A percentile compares a stretch with the other conserved stretches of the same genome.
phyloP scores from a whole-genome alignment of 73 alveolate species.

The Paraurostyla sp. region DNA sequence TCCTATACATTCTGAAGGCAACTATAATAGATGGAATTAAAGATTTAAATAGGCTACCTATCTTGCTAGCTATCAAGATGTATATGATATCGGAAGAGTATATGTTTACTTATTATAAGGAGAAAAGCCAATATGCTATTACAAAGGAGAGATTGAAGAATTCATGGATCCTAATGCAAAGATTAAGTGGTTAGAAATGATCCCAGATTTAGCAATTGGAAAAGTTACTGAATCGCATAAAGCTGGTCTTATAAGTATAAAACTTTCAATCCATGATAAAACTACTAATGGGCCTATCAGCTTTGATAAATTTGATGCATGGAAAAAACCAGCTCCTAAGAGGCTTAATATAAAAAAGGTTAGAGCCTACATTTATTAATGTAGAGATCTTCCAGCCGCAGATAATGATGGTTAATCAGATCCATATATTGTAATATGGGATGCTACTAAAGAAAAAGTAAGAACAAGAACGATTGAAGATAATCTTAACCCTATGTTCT shows the following conservation, averaged over 20 bases:
- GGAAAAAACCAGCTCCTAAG: conserved; percentile 54
- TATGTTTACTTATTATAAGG: conserved; percentile 49
- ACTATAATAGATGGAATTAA: conserved; percentile 42
- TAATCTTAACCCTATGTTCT: conserved; percentile 82
- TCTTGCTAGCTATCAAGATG: conserved; percentile 35
- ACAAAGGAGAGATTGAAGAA: conserved; percentile 39
- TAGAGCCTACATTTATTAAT: conserved; percentile 61
- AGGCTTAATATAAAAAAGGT: conserved; percentile 32
- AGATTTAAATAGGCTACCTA: conserved; percentile 33
- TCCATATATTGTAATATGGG: conserved; percentile 78
- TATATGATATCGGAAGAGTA: conserved; percentile 45
- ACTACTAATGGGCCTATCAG: conserved; percentile 57
- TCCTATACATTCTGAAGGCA: background rate
- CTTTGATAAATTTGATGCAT: conserved; percentile 34
- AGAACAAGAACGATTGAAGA: conserved; percentile 59
- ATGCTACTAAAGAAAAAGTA: conserved; percentile 41
- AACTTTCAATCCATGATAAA: conserved; percentile 61
- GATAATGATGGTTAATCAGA: conserved; percentile 76
- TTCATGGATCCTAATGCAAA: conserved; percentile 64
- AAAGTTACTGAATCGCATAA: conserved; percentile 67
- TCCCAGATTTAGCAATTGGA: conserved; percentile 64
- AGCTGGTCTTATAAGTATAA: conserved; percentile 73
- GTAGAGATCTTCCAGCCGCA: conserved; percentile 79
- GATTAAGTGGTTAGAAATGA: conserved; percentile 52
- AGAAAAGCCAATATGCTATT: conserved; percentile 62